These are phyloP conservation scores for Kwoniella europaea DNA, from an alignment of 768 basidiomycete genomes.

Conservation along the genomic window DNA sequence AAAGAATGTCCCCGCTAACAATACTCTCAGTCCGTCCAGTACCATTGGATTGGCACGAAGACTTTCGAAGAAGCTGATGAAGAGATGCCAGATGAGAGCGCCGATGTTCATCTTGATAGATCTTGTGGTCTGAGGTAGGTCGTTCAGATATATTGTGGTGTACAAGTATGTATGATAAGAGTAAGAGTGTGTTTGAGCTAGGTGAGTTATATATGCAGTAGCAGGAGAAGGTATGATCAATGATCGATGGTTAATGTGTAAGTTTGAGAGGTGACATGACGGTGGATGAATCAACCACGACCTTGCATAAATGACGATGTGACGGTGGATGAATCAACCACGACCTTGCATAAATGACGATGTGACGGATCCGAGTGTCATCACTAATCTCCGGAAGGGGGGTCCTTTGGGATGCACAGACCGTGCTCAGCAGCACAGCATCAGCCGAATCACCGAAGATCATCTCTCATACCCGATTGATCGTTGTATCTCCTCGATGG, in stretches of 20 bases:
- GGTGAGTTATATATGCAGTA: too few species aligned
- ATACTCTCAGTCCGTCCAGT: slow-evolving; percentile 15
- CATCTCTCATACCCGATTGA: too few species aligned
- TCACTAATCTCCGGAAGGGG: background rate
- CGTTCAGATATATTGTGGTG: background rate
- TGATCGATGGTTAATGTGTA: background rate
- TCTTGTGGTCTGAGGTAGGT: background rate
- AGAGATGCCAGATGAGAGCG: background rate
- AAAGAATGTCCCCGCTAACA: slow-evolving; percentile 16
- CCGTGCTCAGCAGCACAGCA: background rate
- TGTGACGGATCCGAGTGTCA: background rate
- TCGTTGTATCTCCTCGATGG: slow-evolving; percentile 8
- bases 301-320: background rate
- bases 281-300: background rate
- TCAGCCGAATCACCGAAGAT: background rate
- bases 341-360: background rate
- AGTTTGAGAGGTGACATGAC: background rate
- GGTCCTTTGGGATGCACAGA: background rate
- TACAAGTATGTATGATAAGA: background rate
- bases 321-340: background rate
- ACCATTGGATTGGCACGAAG: slow-evolving; percentile 6
- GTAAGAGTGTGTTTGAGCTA: too few species aligned
- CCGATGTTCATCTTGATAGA: background rate
- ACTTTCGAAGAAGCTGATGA: background rate
- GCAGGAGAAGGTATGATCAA: too few species aligned